Percentiles rank a stretch among this genome's conserved stretches.
Conservation (phyloP, 2,329 filamentous ascomycete species). For the Simplicillium aogashimaense region DNA sequence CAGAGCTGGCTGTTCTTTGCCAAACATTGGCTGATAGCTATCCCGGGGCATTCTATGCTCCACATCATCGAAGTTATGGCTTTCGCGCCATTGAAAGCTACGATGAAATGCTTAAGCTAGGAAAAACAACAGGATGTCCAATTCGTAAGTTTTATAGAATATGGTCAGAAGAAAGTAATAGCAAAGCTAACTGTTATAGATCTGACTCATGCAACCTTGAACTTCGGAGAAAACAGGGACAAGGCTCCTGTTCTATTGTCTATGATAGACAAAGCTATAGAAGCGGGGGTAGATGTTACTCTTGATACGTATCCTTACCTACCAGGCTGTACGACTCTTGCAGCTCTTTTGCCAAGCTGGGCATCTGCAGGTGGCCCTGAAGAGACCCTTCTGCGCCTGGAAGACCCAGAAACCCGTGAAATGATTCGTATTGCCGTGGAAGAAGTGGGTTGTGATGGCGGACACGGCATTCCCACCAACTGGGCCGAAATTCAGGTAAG, state of each 20-base stretch:
- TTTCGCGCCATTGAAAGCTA: constrained; percentile 13
- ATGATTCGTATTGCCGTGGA: constrained; percentile 13
- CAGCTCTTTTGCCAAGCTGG: constrained; percentile 13
- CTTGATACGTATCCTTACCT: constrained; percentile 15
- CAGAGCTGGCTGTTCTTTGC: constrained; percentile 12
- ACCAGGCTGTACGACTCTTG: constrained; percentile 13
- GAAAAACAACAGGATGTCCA: constrained; percentile 13
- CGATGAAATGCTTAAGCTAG: constrained; percentile 13
- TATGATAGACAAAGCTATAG: constrained; percentile 12
- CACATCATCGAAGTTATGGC: constrained; percentile 15
- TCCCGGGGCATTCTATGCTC: constrained; percentile 13
- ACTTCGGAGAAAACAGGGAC: constrained; percentile 14
- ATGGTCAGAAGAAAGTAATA: background rate
- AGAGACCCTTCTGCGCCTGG: constrained; percentile 11
- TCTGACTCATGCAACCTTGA: constrained; percentile 14
- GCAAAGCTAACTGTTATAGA: constrained; percentile 6
- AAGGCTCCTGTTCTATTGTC: constrained; percentile 11
- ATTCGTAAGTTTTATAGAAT: constrained; percentile 9
- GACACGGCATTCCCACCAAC: constrained; percentile 15
- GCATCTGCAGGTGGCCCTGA: constrained; percentile 12
- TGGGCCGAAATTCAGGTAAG: constrained; percentile 15
- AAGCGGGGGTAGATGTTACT: constrained; percentile 11
- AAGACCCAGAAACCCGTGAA: constrained; percentile 9
- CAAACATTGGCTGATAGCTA: constrained; percentile 10
- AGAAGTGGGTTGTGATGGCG: constrained; percentile 13